A percentile compares a stretch with the other conserved stretches of the same genome.
phyloP scores from a whole-genome alignment of 2,329 filamentous ascomycete species.

The Penicillium griseofulvum region DNA sequence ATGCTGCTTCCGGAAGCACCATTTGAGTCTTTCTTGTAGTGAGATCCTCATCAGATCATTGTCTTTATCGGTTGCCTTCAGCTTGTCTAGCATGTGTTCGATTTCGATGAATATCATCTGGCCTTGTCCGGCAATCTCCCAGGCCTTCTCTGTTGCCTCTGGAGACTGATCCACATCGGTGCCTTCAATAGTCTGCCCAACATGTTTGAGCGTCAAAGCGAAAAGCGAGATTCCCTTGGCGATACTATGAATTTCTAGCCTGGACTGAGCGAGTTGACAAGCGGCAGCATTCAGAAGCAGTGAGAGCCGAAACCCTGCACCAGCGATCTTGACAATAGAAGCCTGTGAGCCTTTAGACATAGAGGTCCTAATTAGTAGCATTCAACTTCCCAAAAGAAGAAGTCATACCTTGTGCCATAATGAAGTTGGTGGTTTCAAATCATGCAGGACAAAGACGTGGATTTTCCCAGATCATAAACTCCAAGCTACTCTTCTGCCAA shows the following conservation, averaged over 20 bases:
- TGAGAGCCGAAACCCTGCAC: constrained; percentile 41
- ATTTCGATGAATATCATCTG: constrained; percentile 43
- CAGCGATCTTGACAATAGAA: constrained; percentile 25
- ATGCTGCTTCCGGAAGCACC: constrained; percentile 44
- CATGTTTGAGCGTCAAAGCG: constrained; percentile 40
- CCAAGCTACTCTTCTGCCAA: background rate
- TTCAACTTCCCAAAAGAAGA: background rate
- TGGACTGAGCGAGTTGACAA: constrained; percentile 39
- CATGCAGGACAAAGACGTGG: background rate
- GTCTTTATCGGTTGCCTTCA: constrained; percentile 28
- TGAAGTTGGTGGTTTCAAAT: constrained; percentile 1
- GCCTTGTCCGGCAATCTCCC: constrained; percentile 41
- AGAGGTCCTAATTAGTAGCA: background rate
- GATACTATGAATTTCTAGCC: constrained; percentile 43
- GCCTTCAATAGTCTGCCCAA: constrained; percentile 33
- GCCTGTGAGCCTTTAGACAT: constrained; percentile 15
- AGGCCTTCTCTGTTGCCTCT: constrained; percentile 35
- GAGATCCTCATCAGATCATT: constrained; percentile 26
- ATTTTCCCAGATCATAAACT: constrained; percentile 8
- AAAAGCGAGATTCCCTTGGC: constrained; percentile 44
- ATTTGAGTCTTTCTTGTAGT: constrained; percentile 38
- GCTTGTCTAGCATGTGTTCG: constrained; percentile 41
- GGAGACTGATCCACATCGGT: constrained; percentile 32
- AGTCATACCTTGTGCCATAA: constrained; percentile 17
- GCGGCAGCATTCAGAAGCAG: constrained; percentile 44